Evolutionary conservation across 805 yeast species (phyloP).

Genomic region (Candida maltosa): DNA sequence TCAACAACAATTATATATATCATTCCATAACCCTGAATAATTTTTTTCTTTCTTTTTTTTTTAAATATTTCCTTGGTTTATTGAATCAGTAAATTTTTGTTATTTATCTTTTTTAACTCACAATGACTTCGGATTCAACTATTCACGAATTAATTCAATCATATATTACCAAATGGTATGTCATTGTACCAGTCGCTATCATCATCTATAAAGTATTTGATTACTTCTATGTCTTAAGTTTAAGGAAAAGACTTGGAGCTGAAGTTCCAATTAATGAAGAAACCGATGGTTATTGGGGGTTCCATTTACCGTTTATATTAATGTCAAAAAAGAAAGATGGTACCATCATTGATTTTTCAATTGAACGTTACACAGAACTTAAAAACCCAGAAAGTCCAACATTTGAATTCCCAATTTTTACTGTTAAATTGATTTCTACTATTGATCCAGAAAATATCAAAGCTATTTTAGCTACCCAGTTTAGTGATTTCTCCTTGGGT

Average conservation of each 20-base stretch:
- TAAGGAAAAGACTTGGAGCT: slow-evolving; percentile 12
- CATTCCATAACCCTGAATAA: no score
- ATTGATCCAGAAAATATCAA: slow-evolving; percentile 40
- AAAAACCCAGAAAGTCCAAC: slow-evolving; percentile 9
- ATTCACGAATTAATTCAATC: no score
- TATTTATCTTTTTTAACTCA: no score
- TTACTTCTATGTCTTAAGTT: neutral
- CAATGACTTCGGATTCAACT: no score
- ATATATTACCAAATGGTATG: slow-evolving; percentile 11
- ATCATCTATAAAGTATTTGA: slow-evolving; percentile 4
- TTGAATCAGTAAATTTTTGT: no score
- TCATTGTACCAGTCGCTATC: slow-evolving; percentile 6
- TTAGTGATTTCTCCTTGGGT: slow-evolving; percentile 38
- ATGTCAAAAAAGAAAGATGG: slow-evolving; percentile 16
- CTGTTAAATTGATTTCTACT: slow-evolving; percentile 19
- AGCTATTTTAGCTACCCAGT: slow-evolving; percentile 41
- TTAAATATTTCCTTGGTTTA: no score
- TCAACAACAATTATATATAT: no score
- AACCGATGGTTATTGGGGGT: slow-evolving; percentile 16
- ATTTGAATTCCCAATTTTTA: slow-evolving; percentile 13
- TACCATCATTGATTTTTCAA: slow-evolving; percentile 13
- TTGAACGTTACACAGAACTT: slow-evolving; percentile 11
- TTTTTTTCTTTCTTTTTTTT: no score
- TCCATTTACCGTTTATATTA: slow-evolving; percentile 11
- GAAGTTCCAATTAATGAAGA: slow-evolving; percentile 4